Evolutionary conservation across 1,139 yeast species (phyloP).

Genomic region (Lodderomyces pseudojiufengensis): DNA sequence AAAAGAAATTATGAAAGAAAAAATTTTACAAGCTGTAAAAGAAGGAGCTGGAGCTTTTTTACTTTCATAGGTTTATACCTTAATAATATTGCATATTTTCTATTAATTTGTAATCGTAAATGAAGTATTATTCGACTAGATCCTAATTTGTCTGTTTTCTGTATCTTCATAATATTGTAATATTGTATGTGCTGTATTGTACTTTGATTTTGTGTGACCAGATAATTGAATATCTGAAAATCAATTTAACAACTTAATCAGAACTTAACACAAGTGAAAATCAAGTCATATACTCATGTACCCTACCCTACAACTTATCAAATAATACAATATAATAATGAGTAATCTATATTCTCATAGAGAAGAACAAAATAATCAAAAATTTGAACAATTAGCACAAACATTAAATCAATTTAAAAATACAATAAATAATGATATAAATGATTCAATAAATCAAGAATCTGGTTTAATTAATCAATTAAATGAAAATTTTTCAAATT

Average conservation of each 20-base stretch:
- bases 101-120: background rate
- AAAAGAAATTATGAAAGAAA: slow-evolving; percentile 52
- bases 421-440: slow-evolving; percentile 43
- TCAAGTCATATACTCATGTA: too few species aligned
- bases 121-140: background rate
- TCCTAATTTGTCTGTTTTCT: too few species aligned
- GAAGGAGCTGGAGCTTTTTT: slow-evolving; percentile 92
- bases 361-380: slow-evolving; percentile 43
- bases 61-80: slow-evolving; percentile 49
- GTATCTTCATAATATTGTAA: too few species aligned
- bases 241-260: too few species aligned
- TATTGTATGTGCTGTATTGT: too few species aligned
- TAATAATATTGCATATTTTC: too few species aligned
- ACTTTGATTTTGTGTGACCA: too few species aligned
- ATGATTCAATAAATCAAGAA: slow-evolving; percentile 41
- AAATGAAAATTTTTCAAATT: slow-evolving; percentile 55
- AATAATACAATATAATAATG: too few species aligned
- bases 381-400: slow-evolving; percentile 44
- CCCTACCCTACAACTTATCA: too few species aligned
- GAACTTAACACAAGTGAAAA: too few species aligned
- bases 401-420: slow-evolving; percentile 44
- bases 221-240: too few species aligned
- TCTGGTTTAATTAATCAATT: slow-evolving; percentile 52
- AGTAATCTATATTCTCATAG: slow-evolving; percentile 41
- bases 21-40: slow-evolving; percentile 65